These are phyloP conservation scores for Myxozyma lipomycoides DNA, from an alignment of 805 yeast genomes.

Conservation along the genomic window DNA sequence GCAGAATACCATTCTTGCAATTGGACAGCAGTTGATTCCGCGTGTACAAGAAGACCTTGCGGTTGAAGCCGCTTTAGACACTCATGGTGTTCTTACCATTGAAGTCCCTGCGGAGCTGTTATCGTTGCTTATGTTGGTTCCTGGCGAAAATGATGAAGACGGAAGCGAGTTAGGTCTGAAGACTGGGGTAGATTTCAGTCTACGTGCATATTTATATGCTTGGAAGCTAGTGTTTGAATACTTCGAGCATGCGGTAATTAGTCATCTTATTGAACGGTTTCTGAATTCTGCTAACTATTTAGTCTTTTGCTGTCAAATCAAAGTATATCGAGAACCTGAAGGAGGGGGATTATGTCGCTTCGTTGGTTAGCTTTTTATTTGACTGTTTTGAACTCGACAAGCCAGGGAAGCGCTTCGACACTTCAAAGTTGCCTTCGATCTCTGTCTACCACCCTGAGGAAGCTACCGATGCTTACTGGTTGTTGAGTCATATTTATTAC, in stretches of 20 bases:
- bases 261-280: neutral
- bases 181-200: constrained; percentile 9
- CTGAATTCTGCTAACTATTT: neutral
- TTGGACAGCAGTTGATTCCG: constrained; percentile 42
- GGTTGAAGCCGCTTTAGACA: constrained; percentile 38
- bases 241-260: constrained; percentile 51
- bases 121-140: constrained; percentile 29
- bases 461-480: constrained; percentile 39
- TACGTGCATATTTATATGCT: constrained; percentile 52
- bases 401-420: constrained; percentile 26
- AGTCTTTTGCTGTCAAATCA: constrained; percentile 56
- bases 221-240: constrained; percentile 64
- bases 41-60: constrained; percentile 50
- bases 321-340: constrained; percentile 58
- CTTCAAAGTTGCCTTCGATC: constrained; percentile 29
- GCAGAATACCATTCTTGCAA: constrained; percentile 42
- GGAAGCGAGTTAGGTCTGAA: constrained; percentile 5
- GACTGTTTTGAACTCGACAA: constrained; percentile 45
- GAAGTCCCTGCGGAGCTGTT: constrained; percentile 45
- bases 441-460: constrained; percentile 27
- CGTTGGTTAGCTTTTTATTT: constrained; percentile 53
- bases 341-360: constrained; percentile 44
- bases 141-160: constrained; percentile 10
- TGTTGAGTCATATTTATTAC: constrained; percentile 52
- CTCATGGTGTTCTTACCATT: constrained; percentile 29